Evolutionary conservation across 768 basidiomycete genomes (phyloP).

Genomic region (Paxillus involutus): DNA sequence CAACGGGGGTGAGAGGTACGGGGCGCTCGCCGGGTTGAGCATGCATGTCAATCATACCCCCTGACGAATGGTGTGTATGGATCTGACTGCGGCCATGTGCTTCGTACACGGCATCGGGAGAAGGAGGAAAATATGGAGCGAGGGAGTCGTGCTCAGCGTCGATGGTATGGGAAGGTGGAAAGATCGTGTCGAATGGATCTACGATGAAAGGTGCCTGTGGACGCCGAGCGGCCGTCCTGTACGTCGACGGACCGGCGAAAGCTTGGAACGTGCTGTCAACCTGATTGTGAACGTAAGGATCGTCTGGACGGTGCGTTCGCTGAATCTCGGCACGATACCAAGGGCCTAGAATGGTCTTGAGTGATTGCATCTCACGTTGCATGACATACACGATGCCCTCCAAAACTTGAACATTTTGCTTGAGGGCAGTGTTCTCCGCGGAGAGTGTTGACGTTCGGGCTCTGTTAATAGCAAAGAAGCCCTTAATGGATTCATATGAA

Average conservation of each 20-base stretch:
- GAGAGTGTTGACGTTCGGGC: constrained; percentile 42
- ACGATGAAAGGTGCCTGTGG: constrained; percentile 7
- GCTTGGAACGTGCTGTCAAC: constrained; percentile 11
- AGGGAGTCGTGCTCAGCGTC: constrained; percentile 25
- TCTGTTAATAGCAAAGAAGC: constrained; percentile 50
- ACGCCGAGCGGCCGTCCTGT: constrained; percentile 14
- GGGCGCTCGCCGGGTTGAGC: constrained; percentile 23
- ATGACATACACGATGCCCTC: constrained; percentile 54
- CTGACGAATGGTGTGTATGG: constrained; percentile 14
- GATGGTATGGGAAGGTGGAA: constrained; percentile 1
- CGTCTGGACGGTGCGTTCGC: constrained; percentile 16
- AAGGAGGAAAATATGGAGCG: constrained; percentile 21
- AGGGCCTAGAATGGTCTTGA: constrained; percentile 62
- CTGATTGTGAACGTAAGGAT: constrained; percentile 7
- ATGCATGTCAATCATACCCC: constrained; percentile 19
- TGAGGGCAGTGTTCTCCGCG: constrained; percentile 66
- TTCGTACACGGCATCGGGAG: constrained; percentile 28
- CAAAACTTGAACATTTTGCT: constrained; percentile 54
- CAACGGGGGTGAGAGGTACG: constrained; percentile 30
- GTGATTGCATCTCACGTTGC: constrained; percentile 54
- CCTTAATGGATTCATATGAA: constrained; percentile 61
- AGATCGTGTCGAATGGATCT: constrained; percentile 15
- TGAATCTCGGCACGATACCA: constrained; percentile 49
- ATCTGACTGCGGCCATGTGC: constrained; percentile 11
- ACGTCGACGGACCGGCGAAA: constrained; percentile 17